Conservation (phyloP, 2,329 filamentous ascomycete genomes). For the Aspergillus neotritici region DNA sequence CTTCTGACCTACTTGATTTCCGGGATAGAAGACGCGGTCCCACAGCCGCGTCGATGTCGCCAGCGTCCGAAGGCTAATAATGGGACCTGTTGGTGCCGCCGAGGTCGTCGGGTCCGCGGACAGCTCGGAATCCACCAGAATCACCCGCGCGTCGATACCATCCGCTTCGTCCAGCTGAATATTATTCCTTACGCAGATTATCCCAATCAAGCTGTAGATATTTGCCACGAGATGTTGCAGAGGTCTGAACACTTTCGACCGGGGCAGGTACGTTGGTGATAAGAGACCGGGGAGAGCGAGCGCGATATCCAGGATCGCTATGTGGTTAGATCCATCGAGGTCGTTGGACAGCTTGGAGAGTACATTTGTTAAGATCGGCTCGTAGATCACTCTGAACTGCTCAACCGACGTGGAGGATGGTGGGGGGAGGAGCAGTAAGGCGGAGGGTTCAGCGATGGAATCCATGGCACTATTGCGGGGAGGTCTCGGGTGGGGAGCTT, state of each 20-base stretch:
- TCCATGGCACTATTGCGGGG: slow-evolving; percentile 21
- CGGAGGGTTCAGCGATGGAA: slow-evolving; percentile 19
- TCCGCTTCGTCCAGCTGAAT: slow-evolving; percentile 61
- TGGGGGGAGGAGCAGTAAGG: slow-evolving; percentile 59
- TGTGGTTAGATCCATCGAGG: slow-evolving; percentile 26
- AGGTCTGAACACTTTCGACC: slow-evolving; percentile 57
- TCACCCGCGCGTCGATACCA: slow-evolving; percentile 68
- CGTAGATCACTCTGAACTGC: slow-evolving; percentile 56
- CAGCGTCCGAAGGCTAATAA: slow-evolving; percentile 46
- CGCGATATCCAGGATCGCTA: slow-evolving; percentile 51
- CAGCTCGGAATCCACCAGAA: slow-evolving; percentile 62
- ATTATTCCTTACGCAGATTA: slow-evolving; percentile 60
- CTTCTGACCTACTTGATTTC: slow-evolving; percentile 22
- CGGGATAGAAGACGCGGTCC: slow-evolving; percentile 29
- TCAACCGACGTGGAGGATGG: slow-evolving; percentile 51
- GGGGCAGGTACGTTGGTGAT: slow-evolving; percentile 45
- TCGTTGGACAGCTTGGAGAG: slow-evolving; percentile 46
- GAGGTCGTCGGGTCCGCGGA: slow-evolving; percentile 6
- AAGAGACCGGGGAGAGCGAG: slow-evolving; percentile 59
- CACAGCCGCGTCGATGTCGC: slow-evolving; percentile 34
- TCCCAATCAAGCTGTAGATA: slow-evolving; percentile 71
- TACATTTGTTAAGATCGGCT: slow-evolving; percentile 51
- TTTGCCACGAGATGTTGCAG: slow-evolving; percentile 69
- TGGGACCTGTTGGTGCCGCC: slow-evolving; percentile 40
- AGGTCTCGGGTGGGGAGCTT: slow-evolving; percentile 4